Percentiles rank a stretch among this genome's conserved stretches.
Evolutionary conservation across 768 basidiomycete species (phyloP).

Genomic region (Boletus barrowsii): DNA sequence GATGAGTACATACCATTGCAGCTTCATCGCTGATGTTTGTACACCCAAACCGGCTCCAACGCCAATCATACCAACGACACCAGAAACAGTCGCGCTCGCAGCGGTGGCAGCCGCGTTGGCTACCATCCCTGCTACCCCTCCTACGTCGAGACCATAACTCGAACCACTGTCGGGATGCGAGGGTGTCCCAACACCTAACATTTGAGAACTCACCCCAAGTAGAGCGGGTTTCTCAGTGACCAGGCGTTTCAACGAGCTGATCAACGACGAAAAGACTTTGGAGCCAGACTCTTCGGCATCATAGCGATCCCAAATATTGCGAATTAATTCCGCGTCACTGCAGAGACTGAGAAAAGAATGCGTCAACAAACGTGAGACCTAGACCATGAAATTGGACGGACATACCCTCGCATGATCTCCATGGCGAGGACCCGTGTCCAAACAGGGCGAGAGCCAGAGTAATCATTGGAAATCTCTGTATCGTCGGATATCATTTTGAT

Average conservation of each 20-base stretch:
- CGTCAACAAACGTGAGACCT: not conserved
- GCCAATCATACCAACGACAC: constrained; percentile 84
- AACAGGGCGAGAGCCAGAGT: constrained; percentile 45
- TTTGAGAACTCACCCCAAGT: constrained; percentile 75
- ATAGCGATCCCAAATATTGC: constrained; percentile 76
- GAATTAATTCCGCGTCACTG: constrained; percentile 74
- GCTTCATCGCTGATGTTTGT: constrained; percentile 76
- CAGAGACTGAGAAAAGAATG: constrained; percentile 51
- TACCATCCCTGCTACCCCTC: constrained; percentile 76
- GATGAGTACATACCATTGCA: constrained; percentile 70
- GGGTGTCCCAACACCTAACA: constrained; percentile 74
- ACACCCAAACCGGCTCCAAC: constrained; percentile 66
- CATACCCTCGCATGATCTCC: constrained; percentile 87
- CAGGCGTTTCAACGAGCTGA: constrained; percentile 81
- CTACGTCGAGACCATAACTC: constrained; percentile 58
- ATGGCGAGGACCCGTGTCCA: constrained; percentile 93
- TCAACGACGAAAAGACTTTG: constrained; percentile 71
- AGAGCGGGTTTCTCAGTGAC: constrained; percentile 86
- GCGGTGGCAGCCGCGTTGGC: constrained; percentile 78
- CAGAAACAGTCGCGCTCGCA: constrained; percentile 79
- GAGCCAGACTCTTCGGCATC: constrained; percentile 60
- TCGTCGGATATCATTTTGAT: constrained; percentile 65
- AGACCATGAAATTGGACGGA: not conserved
- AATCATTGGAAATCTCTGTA: constrained; percentile 27
- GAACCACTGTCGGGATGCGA: constrained; percentile 29